Base-by-base conservation (phyloP, 139 green algal genomes). In the Chara braunii region DNA sequence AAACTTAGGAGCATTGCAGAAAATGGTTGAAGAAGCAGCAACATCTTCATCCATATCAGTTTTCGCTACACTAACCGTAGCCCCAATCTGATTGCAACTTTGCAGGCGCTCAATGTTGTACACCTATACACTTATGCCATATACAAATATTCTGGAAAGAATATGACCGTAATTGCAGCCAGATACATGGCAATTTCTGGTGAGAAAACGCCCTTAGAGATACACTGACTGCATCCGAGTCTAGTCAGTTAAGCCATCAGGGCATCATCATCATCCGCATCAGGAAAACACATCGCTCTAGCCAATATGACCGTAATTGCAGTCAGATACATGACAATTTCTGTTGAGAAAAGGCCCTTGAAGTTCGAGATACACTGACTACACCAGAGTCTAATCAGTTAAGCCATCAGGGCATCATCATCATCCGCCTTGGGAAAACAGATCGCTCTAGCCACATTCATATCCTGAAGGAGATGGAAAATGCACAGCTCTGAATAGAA, bases 371-470 rank as follows among this genome's bases (percentile, higher is more conserved):
- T 18, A 18, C 18, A 18, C 40, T 18, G 18, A 70, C 29, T 51
- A 50, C 60, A 23, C 31, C 0, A 32, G 48, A 61, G 3, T 44
- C 30, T 83, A 70, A 89, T 91, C 23, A 80, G 51, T 23, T 58
- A 81, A 8, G 83, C 85, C 33, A 89, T 83, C 18, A 91, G 69
- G 0, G 85, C 83, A 70, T 91, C 85, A n/a, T n/a, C n/a, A n/a
- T n/a, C n/a, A n/a, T n/a, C n/a, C n/a, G n/a, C n/a, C n/a, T n/a
- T n/a, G n/a, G n/a, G n/a, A n/a, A n/a, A n/a, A n/a, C n/a, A n/a
- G n/a, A n/a, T n/a, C n/a, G n/a, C n/a, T n/a, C n/a, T n/a, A n/a
- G n/a, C n/a, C n/a, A n/a, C n/a, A n/a, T n/a, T n/a, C n/a, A n/a
- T n/a, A n/a, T n/a, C n/a, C n/a, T n/a, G n/a, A n/a, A n/a, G n/a